phyloP scores from a whole-genome alignment of 2,329 filamentous ascomycete genomes.

The Thielaviopsis populi region DNA sequence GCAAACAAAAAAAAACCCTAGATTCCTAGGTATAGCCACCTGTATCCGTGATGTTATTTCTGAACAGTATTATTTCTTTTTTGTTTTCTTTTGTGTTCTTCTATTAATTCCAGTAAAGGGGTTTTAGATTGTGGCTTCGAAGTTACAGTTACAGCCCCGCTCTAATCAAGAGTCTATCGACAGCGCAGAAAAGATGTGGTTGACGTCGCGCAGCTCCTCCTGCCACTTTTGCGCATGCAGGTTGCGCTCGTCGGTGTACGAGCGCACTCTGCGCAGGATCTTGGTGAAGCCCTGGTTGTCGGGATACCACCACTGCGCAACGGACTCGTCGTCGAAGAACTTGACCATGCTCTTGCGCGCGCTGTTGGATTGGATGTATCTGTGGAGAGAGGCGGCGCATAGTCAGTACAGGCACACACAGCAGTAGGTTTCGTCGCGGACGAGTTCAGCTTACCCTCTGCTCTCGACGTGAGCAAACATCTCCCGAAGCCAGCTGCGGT shows the following conservation, averaged over 20 bases:
- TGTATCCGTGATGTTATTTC: too few relatives aligned
- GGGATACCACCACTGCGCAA: conserved; percentile 79
- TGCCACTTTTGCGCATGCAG: conserved; percentile 40
- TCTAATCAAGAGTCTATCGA: background rate
- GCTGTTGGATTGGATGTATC: conserved; percentile 66
- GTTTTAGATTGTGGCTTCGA: background rate
- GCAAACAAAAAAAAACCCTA: too few relatives aligned
- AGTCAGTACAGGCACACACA: too few relatives aligned
- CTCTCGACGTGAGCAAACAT: conserved; percentile 68
- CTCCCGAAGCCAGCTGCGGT: conserved; percentile 64
- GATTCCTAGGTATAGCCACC: too few relatives aligned
- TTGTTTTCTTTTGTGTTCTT: too few relatives aligned
- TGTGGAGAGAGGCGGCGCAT: too few relatives aligned
- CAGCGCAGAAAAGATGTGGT: conserved; percentile 52
- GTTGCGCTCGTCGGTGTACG: conserved; percentile 67
- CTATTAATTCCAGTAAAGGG: too few relatives aligned
- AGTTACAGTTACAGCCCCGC: background rate
- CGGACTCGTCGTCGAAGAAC: conserved; percentile 55
- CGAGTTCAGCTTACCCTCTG: conserved; percentile 44
- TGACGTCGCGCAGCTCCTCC: conserved; percentile 59
- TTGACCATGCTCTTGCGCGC: conserved; percentile 63
- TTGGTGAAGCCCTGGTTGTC: conserved; percentile 61
- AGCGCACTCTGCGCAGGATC: conserved; percentile 60
- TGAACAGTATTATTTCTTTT: too few relatives aligned
- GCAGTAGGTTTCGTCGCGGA: too few relatives aligned